Evolutionary conservation across 2,329 filamentous ascomycete genomes (phyloP), one percentile per base, ranked within the genome.

Genomic region (Microascus cirrosus): DNA sequence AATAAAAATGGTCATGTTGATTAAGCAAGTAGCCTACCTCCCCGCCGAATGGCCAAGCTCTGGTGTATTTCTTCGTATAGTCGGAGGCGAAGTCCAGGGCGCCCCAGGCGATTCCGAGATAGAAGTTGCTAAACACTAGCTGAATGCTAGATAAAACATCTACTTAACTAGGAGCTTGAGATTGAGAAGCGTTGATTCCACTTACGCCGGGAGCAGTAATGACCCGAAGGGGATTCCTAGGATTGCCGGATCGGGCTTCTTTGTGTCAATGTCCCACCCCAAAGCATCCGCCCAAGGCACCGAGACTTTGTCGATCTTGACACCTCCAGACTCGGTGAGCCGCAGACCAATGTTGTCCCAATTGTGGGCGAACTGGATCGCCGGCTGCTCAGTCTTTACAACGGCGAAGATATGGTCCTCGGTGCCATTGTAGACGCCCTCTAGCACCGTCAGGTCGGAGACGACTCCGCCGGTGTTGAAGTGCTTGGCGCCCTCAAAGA

Each of bases 391-490:
- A 0, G 83, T 86, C 5, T 74, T 73, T 1, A 83, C 82, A 24
- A 85, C 68, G 2, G 83, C 80, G 63, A 86, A 87, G 59, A 86
- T 81, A 63, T 86, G 83, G 57, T 83, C 73, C 4, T 76, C 73
- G 0, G 81, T 84, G 20, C 74, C 78, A 6, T 80, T 76, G n/a
- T 78, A 70, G 0, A 82, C 78, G 22, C 84, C 84, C 63, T 87
- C 84, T 0, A 87, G 74, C 0, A 87, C 81, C 0, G 83, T 86
- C 22, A 87, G 69, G 59, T 87, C 84, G 0, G 82, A 85, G 2
- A 87, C 74, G 0, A 85, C 83, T 28, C 83, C 84, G 0, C 84
- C 84, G 0, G 84, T 87, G 64, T 84, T 87, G 73, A 87, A 87
- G 68, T 80, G 74, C 67, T 87, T 87, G 68, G 74, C 76, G 1